Evolutionary conservation across 257 asterid species (phyloP), one percentile per base, ranked within the genome.

Genomic region (Ophiorrhiza pumila): DNA sequence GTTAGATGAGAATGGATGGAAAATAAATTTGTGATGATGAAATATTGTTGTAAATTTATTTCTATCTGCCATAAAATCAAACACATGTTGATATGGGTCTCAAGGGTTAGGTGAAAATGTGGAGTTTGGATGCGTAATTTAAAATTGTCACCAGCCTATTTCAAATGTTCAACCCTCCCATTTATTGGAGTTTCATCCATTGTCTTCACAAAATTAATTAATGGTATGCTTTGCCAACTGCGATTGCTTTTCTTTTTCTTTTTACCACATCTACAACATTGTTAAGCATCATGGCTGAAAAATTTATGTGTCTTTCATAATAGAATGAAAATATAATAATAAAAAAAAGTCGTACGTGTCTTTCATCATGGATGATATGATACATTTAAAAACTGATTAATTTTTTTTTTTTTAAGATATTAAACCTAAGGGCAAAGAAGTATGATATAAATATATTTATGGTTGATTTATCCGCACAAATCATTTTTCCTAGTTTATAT

Each of bases 51-150:
- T 2, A 23, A 55, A 0, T 5, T 22, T 8, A 23, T 23, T 55
- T 55, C 15, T 1, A 55, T 23, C 60, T 32, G 25, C 34, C 1
- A 2, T 7, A 55, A 55, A 65, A 65, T 41, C 32, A 9, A 23
- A 65, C 18, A n/a, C n/a, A n/a, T n/a, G n/a, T n/a, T n/a, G n/a
- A 18, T 39, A 32, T 64, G 69, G 50, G 52, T 11, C 14, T 0
- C 27, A 22, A 50, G 3, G 50, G 35, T 52, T 69, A 32, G 49
- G 64, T 52, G 64, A n/a, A 50, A 45, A 47, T 11, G 35, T 31
- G 46, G 57, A 68, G 60, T n/a, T 68, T 68, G 72, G 72, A 31
- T 60, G 31, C 15, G 59, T 47, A 50, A 56, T 25, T 56, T 53
- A 10, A 56, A 69, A 53, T 35, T 69, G 23, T 55, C 53, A 55